A percentile compares a stretch with the other conserved stretches of the same genome.
Conservation (phyloP, 2,329 filamentous ascomycete genomes). For the Xylariales sp. region DNA sequence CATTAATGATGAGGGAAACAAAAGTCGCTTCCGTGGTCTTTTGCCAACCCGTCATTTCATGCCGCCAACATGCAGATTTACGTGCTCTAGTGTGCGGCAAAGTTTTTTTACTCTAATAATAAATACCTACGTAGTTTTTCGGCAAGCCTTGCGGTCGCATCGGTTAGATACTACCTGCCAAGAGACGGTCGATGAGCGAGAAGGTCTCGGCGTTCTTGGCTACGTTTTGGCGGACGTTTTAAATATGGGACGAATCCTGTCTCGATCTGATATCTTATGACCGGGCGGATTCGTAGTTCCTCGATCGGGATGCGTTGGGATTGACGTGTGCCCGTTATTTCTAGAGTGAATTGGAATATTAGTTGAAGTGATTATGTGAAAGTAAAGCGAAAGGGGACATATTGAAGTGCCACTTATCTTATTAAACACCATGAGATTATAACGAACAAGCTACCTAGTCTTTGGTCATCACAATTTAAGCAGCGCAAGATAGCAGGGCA, state of each 20-base stretch:
- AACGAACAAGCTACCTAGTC: background rate
- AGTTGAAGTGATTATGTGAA: background rate
- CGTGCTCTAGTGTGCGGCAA: conserved; percentile 1
- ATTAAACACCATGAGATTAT: background rate
- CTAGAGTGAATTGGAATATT: background rate
- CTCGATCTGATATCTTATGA: background rate
- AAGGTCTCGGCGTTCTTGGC: conserved; percentile 4
- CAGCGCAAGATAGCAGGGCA: background rate
- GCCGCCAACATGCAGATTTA: background rate
- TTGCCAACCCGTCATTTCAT: no score
- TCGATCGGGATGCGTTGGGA: background rate
- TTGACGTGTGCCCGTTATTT: background rate
- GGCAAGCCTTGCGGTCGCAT: background rate
- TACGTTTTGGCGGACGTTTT: background rate
- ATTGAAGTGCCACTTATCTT: background rate
- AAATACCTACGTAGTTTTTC: background rate
- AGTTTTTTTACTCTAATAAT: background rate
- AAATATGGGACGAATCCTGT: no score
- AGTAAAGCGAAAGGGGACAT: background rate
- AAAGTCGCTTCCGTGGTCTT: no score
- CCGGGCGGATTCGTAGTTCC: no score
- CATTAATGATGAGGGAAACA: background rate
- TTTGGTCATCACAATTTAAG: background rate
- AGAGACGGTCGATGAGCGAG: background rate
- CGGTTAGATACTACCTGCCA: background rate